These are phyloP conservation scores for Actinomortierella wolfii DNA, from an alignment of 371 early-diverging fungal species.

Conservation along the genomic window DNA sequence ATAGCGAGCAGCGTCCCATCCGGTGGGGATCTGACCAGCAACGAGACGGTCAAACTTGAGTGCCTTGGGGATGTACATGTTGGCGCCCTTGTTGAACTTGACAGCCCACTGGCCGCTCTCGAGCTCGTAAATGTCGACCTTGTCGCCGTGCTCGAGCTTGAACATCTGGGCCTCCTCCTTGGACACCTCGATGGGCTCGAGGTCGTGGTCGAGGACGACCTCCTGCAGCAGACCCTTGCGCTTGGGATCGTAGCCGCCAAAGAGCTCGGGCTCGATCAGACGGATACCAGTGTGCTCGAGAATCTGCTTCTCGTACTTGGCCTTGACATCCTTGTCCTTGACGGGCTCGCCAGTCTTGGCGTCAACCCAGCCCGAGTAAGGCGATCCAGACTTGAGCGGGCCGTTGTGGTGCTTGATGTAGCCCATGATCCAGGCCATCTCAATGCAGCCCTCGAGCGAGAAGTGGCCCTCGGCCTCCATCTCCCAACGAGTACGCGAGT, in stretches of 20 bases:
- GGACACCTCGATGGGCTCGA: constrained; percentile 89
- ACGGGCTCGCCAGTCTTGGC: constrained; percentile 90
- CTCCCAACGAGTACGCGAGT: constrained; percentile 96
- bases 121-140: constrained; percentile 82
- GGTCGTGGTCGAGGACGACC: constrained; percentile 88
- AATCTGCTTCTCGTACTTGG: constrained; percentile 92
- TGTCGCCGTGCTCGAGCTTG: constrained; percentile 85
- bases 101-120: constrained; percentile 78
- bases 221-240: constrained; percentile 92
- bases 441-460: constrained; percentile 95
- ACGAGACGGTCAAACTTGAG: constrained; percentile 93
- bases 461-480: constrained; percentile 95
- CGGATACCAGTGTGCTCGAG: constrained; percentile 95
- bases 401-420: constrained; percentile 91
- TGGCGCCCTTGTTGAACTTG: constrained; percentile 86
- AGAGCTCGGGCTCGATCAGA: constrained; percentile 90
- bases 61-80: constrained; percentile 92
- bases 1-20: constrained; percentile 93
- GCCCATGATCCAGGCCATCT: constrained; percentile 98
- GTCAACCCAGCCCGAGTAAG: constrained; percentile 96
- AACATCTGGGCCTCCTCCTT: constrained; percentile 94
- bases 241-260: constrained; percentile 91
- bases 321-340: constrained; percentile 89
- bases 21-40: constrained; percentile 95
- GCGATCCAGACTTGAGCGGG: constrained; percentile 77